phyloP scores from a whole-genome alignment of 371 early-diverging fungal species.

The Mucor circinelloides region DNA sequence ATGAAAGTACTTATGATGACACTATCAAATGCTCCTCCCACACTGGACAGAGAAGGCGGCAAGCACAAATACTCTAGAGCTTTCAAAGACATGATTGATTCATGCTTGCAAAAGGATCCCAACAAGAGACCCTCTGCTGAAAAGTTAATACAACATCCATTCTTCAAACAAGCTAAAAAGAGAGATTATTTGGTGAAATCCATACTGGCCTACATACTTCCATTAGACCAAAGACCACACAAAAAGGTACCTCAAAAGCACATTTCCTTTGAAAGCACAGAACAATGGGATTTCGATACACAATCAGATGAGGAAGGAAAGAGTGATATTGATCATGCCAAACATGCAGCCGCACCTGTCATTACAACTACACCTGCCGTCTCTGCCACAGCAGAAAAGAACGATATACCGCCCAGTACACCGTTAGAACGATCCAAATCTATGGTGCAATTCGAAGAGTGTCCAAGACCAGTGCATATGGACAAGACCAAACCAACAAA shows the following conservation, averaged over 20 bases:
- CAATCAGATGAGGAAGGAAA: constrained; percentile 18
- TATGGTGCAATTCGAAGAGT: constrained; percentile 23
- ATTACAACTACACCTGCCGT: background rate
- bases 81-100: constrained; percentile 87
- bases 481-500: constrained; percentile 3
- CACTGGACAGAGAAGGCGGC: constrained; percentile 75
- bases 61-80: constrained; percentile 74
- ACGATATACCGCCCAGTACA: background rate
- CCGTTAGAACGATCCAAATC: constrained; percentile 10
- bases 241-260: constrained; percentile 47
- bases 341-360: background rate
- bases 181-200: constrained; percentile 65
- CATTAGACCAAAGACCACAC: constrained; percentile 67
- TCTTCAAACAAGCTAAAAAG: constrained; percentile 82
- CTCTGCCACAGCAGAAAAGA: background rate
- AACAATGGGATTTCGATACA: constrained; percentile 53
- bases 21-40: constrained; percentile 85
- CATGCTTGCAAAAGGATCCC: constrained; percentile 84
- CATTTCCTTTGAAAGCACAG: constrained; percentile 36
- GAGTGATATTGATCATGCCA: background rate
- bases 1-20: constrained; percentile 88
- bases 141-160: constrained; percentile 73
- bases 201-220: constrained; percentile 65
- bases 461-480: constrained; percentile 9
- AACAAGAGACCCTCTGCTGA: constrained; percentile 78